Evolutionary conservation across 192 early-diverging fungal genomes (phyloP).

Genomic region (Coemansia biformis): DNA sequence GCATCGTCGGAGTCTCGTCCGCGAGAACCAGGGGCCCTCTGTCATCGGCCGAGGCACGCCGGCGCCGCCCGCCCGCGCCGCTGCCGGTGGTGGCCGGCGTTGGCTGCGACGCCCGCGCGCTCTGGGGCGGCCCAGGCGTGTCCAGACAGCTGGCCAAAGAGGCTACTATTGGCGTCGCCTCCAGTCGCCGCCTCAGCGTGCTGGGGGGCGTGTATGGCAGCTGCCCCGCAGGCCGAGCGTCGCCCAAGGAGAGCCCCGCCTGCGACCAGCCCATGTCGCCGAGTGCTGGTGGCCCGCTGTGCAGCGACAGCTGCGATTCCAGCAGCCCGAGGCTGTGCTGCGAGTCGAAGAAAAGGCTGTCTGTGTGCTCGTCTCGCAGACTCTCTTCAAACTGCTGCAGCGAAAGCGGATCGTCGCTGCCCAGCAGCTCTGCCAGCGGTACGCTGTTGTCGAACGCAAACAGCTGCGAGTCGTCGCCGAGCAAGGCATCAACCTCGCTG

Average conservation of each 20-base stretch:
- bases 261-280: neutral
- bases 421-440: neutral
- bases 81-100: neutral
- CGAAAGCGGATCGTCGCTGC: conserved; percentile 7
- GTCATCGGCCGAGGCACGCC: neutral
- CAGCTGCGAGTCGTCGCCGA: conserved; percentile 21
- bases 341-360: conserved; percentile 15
- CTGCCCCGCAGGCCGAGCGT: no score
- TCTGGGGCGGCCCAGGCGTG: no score
- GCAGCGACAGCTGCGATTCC: neutral
- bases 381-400: conserved; percentile 27
- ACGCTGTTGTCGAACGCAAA: conserved; percentile 6
- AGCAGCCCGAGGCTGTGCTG: conserved; percentile 1
- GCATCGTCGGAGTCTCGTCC: conserved; percentile 5
- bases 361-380: conserved; percentile 14
- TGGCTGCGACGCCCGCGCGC: no score
- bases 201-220: conserved; percentile 2
- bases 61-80: no score
- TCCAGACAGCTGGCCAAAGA: conserved; percentile 1
- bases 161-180: neutral
- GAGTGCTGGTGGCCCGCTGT: neutral
- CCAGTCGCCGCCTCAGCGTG: conserved; percentile 4
- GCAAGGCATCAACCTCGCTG: conserved; percentile 9
- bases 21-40: neutral
- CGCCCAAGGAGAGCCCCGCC: no score